These are phyloP conservation scores for Astrothelium macrocarpum DNA, from an alignment of 495 filamentous ascomycete species.

Conservation along the genomic window DNA sequence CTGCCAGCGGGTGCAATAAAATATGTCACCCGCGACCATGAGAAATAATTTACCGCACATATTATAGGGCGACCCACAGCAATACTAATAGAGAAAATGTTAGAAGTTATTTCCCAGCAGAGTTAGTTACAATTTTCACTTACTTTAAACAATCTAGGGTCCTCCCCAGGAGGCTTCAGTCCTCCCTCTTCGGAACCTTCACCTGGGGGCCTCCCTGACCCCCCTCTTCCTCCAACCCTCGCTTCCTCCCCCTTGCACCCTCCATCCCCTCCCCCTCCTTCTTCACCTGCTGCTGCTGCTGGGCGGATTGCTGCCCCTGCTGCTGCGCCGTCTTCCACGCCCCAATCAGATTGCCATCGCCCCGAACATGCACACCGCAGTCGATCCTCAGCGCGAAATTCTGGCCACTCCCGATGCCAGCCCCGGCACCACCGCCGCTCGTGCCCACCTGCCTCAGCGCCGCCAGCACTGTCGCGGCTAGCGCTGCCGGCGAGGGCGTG, in stretches of 20 bases:
- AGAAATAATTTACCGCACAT: too few species aligned
- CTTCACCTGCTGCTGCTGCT: too few species aligned
- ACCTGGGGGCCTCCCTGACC: neutral
- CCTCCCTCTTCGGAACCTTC: neutral
- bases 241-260: neutral
- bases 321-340: slow-evolving; percentile 10
- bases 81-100: too few species aligned
- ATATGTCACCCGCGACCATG: too few species aligned
- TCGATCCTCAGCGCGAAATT: slow-evolving; percentile 19
- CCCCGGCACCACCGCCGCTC: neutral
- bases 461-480: slow-evolving; percentile 15
- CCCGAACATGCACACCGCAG: slow-evolving; percentile 19
- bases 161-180: too few species aligned
- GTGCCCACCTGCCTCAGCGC: slow-evolving; percentile 8
- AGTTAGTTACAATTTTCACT: too few species aligned
- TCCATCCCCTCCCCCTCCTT: too few species aligned
- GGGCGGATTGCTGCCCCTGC: too few species aligned
- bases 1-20: too few species aligned
- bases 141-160: too few species aligned
- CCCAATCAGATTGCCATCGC: slow-evolving; percentile 22
- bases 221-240: neutral
- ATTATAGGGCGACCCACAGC: too few species aligned
- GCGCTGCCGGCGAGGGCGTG: slow-evolving; percentile 2
- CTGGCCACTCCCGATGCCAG: neutral
- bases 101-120: too few species aligned